Conservation (phyloP, 2,329 filamentous ascomycete genomes). For the Gnomoniopsis sp. region DNA sequence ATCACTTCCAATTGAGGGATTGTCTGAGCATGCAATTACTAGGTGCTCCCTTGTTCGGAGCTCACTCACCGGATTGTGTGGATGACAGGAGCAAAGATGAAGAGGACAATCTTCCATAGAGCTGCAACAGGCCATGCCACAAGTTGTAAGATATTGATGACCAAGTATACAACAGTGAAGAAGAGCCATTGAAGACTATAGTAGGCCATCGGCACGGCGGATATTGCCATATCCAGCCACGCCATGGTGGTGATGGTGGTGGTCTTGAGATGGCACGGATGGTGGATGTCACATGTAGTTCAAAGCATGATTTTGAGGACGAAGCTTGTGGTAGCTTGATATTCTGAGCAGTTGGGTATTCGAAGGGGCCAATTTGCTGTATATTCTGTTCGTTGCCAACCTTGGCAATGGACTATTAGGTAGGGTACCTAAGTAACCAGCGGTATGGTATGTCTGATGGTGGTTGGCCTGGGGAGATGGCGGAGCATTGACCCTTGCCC, state of each 20-base stretch:
- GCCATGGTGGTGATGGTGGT: constrained; percentile 4
- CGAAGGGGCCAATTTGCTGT: no score
- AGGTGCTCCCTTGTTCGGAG: not conserved
- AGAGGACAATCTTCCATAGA: constrained; percentile 9
- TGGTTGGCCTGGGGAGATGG: no score
- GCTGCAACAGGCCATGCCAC: constrained; percentile 12
- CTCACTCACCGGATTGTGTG: constrained; percentile 13
- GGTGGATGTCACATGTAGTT: not conserved
- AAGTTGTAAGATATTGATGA: constrained; percentile 4
- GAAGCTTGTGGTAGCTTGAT: not conserved
- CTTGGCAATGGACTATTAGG: no score
- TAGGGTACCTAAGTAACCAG: no score
- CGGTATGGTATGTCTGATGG: no score
- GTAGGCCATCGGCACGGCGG: constrained; percentile 4
- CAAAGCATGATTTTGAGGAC: not conserved
- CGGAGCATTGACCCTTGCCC: no score
- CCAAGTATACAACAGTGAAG: not conserved
- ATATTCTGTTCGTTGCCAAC: no score
- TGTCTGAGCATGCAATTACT: not conserved
- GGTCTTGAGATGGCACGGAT: not conserved
- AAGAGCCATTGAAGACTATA: not conserved
- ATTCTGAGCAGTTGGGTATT: no score
- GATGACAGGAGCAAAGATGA: constrained; percentile 16
- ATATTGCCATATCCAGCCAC: constrained; percentile 10
- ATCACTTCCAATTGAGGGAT: not conserved